A percentile compares a stretch with the other conserved stretches of the same genome.
Evolutionary conservation across 257 asterid genomes (phyloP).

Genomic region (Salvia rosmarinus): DNA sequence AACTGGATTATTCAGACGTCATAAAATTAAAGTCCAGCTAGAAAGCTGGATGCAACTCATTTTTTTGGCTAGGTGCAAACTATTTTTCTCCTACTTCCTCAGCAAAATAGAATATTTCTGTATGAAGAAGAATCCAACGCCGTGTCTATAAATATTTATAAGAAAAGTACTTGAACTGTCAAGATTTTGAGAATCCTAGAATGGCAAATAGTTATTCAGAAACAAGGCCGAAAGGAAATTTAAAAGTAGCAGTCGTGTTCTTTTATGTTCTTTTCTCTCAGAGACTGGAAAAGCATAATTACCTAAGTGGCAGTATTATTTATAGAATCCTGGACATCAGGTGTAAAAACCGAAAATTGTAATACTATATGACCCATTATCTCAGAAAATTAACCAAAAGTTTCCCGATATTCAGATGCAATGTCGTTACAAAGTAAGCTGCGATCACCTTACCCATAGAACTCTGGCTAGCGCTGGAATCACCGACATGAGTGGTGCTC

Average conservation of each 20-base stretch:
- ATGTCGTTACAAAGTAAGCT: not conserved
- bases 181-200: not conserved
- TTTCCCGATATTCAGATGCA: constrained; percentile 11
- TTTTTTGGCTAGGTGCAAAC: not conserved
- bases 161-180: too few relatives aligned
- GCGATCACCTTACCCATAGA: constrained; percentile 39
- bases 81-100: not conserved
- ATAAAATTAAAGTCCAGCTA: not conserved
- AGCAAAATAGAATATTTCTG: not conserved
- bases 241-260: not conserved
- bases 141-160: not conserved
- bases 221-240: not conserved
- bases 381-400: not conserved
- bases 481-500: constrained; percentile 26
- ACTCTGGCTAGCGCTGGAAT: constrained; percentile 34
- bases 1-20: not conserved
- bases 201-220: not conserved
- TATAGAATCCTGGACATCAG: not conserved
- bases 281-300: not conserved
- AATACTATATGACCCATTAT: not conserved
- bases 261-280: not conserved
- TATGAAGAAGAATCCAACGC: constrained; percentile 10
- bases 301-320: not conserved
- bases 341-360: not conserved
- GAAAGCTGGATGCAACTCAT: not conserved